phyloP scores from a whole-genome alignment of 2,329 filamentous ascomycete species.

The Penicillium rolfsii region DNA sequence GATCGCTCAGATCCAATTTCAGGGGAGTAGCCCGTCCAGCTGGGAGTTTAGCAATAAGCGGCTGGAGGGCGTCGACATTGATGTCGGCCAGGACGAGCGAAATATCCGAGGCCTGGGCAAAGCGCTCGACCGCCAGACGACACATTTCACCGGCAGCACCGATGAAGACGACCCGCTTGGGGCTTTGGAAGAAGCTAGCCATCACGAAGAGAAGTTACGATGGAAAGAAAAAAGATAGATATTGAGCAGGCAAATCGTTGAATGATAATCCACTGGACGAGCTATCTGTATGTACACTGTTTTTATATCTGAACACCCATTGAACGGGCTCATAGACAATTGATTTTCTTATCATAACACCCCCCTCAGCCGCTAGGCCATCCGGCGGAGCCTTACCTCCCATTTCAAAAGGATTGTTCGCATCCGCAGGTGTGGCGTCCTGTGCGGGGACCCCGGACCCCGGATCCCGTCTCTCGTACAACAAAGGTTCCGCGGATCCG shows the following conservation, averaged over 20 bases:
- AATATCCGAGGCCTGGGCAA: background rate
- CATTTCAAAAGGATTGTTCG: background rate
- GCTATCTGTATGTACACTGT: background rate
- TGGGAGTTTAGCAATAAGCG: too few species aligned
- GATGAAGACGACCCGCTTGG: background rate
- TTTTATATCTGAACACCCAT: background rate
- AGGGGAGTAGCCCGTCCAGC: too few species aligned
- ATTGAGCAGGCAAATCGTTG: background rate
- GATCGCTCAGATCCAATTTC: too few species aligned
- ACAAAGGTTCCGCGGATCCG: background rate
- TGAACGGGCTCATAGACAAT: too few species aligned
- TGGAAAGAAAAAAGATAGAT: background rate
- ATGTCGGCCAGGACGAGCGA: too few species aligned
- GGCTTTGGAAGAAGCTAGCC: background rate
- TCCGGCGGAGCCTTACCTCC: background rate
- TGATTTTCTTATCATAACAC: too few species aligned
- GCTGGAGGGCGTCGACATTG: too few species aligned
- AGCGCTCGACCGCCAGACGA: background rate
- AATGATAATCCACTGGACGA: background rate
- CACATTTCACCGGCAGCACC: background rate
- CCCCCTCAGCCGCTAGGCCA: background rate
- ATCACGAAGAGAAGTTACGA: background rate
- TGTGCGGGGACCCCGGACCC: background rate
- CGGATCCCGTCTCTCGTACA: background rate
- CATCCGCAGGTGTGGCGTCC: background rate